Conservation (phyloP, 176 grass and related monocot genomes). For the Alopecurus myosuroides region DNA sequence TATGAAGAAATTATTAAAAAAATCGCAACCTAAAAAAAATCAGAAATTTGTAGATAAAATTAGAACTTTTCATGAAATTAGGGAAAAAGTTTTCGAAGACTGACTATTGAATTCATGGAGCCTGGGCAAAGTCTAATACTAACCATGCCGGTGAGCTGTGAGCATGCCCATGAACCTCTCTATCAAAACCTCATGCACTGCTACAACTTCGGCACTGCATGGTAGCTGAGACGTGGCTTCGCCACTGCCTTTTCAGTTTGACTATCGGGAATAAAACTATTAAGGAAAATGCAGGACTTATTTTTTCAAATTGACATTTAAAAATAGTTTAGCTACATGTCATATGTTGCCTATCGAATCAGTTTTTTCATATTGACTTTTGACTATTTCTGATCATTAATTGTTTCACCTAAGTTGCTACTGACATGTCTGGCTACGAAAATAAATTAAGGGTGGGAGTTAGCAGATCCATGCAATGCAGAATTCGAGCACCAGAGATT, state of each 20-base stretch:
- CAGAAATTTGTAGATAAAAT: neutral
- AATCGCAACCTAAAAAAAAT: neutral
- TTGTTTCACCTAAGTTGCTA: neutral
- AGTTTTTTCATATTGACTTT: neutral
- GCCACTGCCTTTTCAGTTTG: neutral
- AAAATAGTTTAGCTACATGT: neutral
- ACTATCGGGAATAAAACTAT: neutral
- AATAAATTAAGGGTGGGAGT: neutral
- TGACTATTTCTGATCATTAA: neutral
- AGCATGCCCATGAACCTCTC: neutral
- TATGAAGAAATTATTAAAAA: neutral
- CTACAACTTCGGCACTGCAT: neutral
- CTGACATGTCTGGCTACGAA: neutral
- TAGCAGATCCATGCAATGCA: neutral
- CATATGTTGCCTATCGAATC: neutral
- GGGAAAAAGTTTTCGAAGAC: neutral
- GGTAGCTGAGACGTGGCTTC: neutral
- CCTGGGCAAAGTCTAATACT: neutral
- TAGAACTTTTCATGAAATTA: neutral
- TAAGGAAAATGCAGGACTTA: neutral
- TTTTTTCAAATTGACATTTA: neutral
- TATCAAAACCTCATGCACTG: neutral
- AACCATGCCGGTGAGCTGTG: neutral
- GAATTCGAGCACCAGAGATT: neutral
- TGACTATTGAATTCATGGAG: neutral